Evolutionary conservation across 345 rosid genomes (phyloP), one percentile per base, ranked within the genome.

Genomic region (Arabidopsis suecica): DNA sequence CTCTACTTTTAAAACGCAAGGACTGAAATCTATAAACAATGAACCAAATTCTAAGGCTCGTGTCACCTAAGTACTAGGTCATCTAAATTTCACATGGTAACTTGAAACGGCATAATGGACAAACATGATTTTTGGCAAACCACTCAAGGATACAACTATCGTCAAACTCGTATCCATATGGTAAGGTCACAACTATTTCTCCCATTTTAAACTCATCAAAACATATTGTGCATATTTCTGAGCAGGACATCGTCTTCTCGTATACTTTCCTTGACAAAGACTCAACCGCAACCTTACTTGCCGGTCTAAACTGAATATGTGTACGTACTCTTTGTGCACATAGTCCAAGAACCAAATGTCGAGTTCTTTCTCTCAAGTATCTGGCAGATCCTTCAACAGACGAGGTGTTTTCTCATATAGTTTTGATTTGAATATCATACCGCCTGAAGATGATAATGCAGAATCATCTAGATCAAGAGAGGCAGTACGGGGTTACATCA

Each of bases 241-340:
- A 22, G 42, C 33, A 10, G 33, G 48, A 16, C 22, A 20, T 20
- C 28, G n/a, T 16, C 28, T 61, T 22, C 47, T 6, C 6, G 48
- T 61, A 61, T 22, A 61, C 34, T 38, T 61, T 61, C 65, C 65
- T 61, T 23, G 49, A 4, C 49, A 61, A 61, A 40, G 65, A 61
- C 18, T 61, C 65, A 61, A 45, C 20, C 22, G 50, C 50, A 45
- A 45, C 6, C 50, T n/a, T 45, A 45, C 50, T 14, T 45, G 50
- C 20, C 20, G 50, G 50, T 45, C 9, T 45, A 45, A 7, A n/a
- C 51, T 9, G 50, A 22, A 2, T 44, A 44, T 20, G 22, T 20
- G 25, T 23, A 23, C 25, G 25, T 23, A 23, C 25, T 23, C 25
- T 23, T 23, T 23, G 25, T 23, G 25, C 25, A 23, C 25, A 23